These are phyloP conservation scores for Emergomyces pasteurianus DNA, from an alignment of 2,329 filamentous ascomycete genomes.

Conservation along the genomic window DNA sequence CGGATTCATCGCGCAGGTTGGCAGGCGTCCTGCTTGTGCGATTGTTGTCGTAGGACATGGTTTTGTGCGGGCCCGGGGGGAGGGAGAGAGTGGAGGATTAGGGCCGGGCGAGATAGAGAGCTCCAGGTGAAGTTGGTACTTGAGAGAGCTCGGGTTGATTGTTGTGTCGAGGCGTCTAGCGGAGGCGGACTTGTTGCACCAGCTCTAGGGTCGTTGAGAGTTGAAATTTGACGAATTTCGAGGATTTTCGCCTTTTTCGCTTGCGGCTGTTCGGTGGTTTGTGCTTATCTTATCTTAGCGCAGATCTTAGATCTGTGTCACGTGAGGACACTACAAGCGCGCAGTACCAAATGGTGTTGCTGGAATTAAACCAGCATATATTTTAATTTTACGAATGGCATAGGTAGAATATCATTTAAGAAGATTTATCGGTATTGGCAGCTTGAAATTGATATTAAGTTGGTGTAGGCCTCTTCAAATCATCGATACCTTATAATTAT, in stretches of 20 bases:
- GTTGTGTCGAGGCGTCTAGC: neutral
- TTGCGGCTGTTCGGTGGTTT: constrained; percentile 18
- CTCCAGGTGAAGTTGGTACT: neutral
- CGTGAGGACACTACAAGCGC: constrained; percentile 3
- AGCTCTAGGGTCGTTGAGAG: constrained; percentile 22
- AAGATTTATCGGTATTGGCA: neutral
- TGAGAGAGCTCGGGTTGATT: neutral
- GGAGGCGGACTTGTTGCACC: constrained; percentile 13
- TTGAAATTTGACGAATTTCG: constrained; percentile 28
- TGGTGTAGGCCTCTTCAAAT: neutral
- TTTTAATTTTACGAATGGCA: neutral
- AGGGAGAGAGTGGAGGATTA: constrained; percentile 4
- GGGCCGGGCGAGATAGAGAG: constrained; percentile 3
- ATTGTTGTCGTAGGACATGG: constrained; percentile 36
- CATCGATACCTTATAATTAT: neutral
- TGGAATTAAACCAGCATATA: too few species aligned
- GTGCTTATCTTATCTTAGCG: constrained; percentile 35
- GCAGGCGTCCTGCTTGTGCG: constrained; percentile 29
- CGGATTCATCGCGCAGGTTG: constrained; percentile 63
- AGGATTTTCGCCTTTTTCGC: constrained; percentile 31
- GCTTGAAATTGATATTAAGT: neutral
- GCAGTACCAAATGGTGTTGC: too few species aligned
- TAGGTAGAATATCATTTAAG: neutral
- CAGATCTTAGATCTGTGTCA: constrained; percentile 5
- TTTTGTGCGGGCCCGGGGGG: constrained; percentile 13